Percentiles rank a stretch among this genome's conserved stretches.
These are phyloP conservation scores for Colletotrichum graminicola DNA, from an alignment of 2,329 filamentous ascomycete genomes.

Conservation along the genomic window DNA sequence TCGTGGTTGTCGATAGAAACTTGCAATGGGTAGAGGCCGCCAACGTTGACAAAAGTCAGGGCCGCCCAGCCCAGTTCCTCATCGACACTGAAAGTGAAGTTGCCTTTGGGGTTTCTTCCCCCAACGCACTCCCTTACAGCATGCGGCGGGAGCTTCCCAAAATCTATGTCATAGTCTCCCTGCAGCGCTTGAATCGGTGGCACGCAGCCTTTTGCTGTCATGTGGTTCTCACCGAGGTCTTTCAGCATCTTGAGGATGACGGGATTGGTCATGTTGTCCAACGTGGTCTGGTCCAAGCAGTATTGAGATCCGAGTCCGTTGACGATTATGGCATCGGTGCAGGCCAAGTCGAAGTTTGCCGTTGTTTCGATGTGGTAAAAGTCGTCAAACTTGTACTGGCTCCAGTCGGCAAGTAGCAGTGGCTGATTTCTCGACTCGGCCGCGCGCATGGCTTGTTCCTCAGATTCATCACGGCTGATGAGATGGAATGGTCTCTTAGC, in stretches of 20 bases:
- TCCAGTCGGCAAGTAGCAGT: conserved; percentile 41
- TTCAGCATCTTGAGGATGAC: conserved; percentile 20
- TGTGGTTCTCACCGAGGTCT: conserved; percentile 22
- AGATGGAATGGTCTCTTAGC: not conserved
- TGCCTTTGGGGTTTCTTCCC: not conserved
- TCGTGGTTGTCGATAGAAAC: conserved; percentile 58
- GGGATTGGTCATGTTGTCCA: conserved; percentile 18
- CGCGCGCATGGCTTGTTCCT: not conserved
- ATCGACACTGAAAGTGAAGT: conserved; percentile 15
- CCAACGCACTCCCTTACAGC: conserved; percentile 4
- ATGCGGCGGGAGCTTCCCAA: not conserved
- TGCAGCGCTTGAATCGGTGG: conserved; percentile 15
- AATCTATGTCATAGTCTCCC: conserved; percentile 11
- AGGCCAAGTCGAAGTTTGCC: conserved; percentile 19
- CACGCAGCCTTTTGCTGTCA: conserved; percentile 21
- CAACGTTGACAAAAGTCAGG: not conserved
- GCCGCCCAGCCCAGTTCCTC: not conserved
- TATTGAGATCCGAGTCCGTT: not conserved
- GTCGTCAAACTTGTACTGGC: conserved; percentile 38
- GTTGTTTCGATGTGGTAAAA: not conserved
- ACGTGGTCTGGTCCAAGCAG: not conserved
- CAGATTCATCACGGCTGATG: conserved; percentile 1
- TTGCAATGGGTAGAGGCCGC: conserved; percentile 31
- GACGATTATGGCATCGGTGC: conserved; percentile 23
- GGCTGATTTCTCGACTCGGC: conserved; percentile 28